These are phyloP conservation scores for Chrysanthemum makinoi DNA, from an alignment of 129 eudicot species.

Conservation along the genomic window DNA sequence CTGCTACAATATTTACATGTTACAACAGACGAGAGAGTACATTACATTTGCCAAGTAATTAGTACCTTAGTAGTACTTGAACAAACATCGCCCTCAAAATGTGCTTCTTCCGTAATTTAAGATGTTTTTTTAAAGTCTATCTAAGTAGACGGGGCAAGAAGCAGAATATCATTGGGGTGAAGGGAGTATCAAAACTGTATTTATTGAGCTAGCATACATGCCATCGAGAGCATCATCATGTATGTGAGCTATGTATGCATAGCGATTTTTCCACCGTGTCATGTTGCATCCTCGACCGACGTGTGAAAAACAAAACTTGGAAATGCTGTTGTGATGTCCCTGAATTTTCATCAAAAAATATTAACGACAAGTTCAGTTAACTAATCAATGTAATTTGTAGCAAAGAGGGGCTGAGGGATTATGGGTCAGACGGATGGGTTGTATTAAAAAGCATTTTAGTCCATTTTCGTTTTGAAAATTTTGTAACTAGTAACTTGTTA, in stretches of 20 bases:
- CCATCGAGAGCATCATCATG: too few relatives aligned
- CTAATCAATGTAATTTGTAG: slow-evolving; percentile 3
- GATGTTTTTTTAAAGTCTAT: not conserved
- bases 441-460: too few relatives aligned
- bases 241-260: not conserved
- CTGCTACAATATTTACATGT: not conserved
- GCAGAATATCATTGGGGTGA: slow-evolving; percentile 10
- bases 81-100: not conserved
- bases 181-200: not conserved
- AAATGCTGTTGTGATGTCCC: slow-evolving; percentile 70
- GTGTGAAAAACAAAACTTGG: slow-evolving; percentile 94
- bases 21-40: not conserved
- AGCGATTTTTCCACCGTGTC: not conserved
- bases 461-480: too few relatives aligned
- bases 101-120: too few relatives aligned
- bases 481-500: too few relatives aligned
- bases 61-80: not conserved
- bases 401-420: not conserved
- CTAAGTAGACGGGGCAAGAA: not conserved
- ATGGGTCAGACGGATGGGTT: too few relatives aligned
- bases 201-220: slow-evolving; percentile 2
- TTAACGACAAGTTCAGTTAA: not conserved
- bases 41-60: not conserved
- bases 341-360: slow-evolving; percentile 33
- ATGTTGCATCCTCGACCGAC: slow-evolving; percentile 63